Base-by-base conservation (phyloP, 805 yeast species). In the Kluyveromyces lactis region DNA sequence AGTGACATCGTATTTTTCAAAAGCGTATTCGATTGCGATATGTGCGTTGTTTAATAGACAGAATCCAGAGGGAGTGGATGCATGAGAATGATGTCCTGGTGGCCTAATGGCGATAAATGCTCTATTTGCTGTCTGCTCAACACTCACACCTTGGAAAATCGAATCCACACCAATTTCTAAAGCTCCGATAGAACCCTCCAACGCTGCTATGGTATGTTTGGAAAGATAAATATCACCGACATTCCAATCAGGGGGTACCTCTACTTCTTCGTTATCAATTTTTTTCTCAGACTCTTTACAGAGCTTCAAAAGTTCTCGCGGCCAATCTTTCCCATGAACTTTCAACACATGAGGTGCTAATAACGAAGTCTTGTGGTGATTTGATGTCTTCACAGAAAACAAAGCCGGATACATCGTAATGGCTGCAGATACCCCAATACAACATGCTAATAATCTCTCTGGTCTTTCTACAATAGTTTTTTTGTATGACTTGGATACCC, bases 31-130 rank as follows among this genome's bases (percentile, higher is more conserved):
- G 18, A 82, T 76, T 2, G 82, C 86, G 26, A 86, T 75, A 43
- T 85, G 94, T 0, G 81, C 94, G 52, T 85, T 85, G 61, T 85
- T 85, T 38, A 85, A 66, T 34, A 86, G 60, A 56, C 95, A 85
- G 54, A 85, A 85, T 2, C 95, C 95, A 18, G 87, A 78, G 0
- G 95, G 95, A n/a, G 76, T 71, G 41, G 81, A 77, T 0, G 86
- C 81, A 51, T 83, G 92, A 18, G 86, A 79, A 58, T 85, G 95
- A 55, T 85, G 95, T 3, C 95, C 95, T 1, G 94, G 92, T 1
- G 92, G 92, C 36, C 92, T 66, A 31, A 83, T 73, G 1, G 78
- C 77, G 0, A 79, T 79, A 60, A 83, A 83, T 1, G 81, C 79
- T 32, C 73, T 65, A 31, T 59, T 63, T 39, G 60, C 53, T 12